Evolutionary conservation across 2,329 filamentous ascomycete genomes (phyloP), one percentile per base, ranked within the genome.

Genomic region (Neofusicoccum umdonicola): DNA sequence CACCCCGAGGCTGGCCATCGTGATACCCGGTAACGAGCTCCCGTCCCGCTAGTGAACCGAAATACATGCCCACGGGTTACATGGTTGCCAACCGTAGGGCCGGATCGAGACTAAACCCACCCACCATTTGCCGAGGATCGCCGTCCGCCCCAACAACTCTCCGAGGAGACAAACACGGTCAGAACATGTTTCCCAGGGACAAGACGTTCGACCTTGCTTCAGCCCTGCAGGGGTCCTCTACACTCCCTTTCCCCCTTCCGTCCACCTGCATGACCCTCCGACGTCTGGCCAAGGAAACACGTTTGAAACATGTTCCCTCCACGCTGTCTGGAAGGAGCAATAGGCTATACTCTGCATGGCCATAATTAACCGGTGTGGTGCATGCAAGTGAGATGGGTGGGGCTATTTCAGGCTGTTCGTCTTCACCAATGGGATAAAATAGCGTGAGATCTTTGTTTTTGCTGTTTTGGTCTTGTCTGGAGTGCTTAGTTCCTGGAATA

Each of bases 281-380:
- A 60, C 56, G 56, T 60, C 56, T 45, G 31, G 56, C 56, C 56
- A 60, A 48, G 56, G n/a, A 60, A 47, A 60, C 42, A 60, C 37
- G 42, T 60, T 47, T 60, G 56, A 60, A 60, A 60, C 56, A 60
- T 60, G 27, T 34, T 52, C 56, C 54, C 31, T 47, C 35, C 56
- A 47, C 27, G 31, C 41, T 6, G 8, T 13, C 39, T 31, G 3
- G 56, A 60, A 60, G 56, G 56, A 60, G 42, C 56, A 48, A 48
- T 48, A 60, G 56, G n/a, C 27, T 60, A 31, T 44, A 31, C 27
- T 31, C 27, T 31, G 41, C 39, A 31, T 47, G 41, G 4, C 5
- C 27, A 58, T 52, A 52, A 47, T 60, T 47, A 60, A 47, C 56
- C 56, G 56, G 56, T 42, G 19, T 39, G 39, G 12, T 22, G 12